phyloP scores from a whole-genome alignment of 257 asterid genomes.

The Solanum commersonii region DNA sequence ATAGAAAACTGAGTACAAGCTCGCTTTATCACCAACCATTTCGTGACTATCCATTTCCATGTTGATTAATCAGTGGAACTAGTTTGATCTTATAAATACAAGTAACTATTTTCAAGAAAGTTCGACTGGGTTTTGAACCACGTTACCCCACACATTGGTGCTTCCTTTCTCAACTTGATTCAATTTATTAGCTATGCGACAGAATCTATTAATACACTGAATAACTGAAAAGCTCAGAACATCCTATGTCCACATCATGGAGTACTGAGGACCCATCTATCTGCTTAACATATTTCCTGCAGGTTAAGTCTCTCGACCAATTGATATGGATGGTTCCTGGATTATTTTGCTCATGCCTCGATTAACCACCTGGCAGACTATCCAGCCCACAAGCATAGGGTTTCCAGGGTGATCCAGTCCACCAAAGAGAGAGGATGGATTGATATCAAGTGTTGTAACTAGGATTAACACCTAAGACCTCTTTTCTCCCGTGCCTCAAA shows the following conservation, averaged over 20 bases:
- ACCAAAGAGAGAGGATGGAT: background rate
- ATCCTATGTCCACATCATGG: background rate
- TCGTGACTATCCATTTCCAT: background rate
- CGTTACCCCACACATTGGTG: background rate
- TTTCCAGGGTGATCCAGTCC: background rate
- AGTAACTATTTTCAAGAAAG: background rate
- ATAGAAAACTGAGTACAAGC: background rate
- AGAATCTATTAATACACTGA: background rate
- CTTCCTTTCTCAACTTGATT: background rate
- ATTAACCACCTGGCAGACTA: background rate
- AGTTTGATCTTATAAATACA: background rate
- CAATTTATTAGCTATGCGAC: background rate
- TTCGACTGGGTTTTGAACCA: background rate
- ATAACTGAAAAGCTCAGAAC: background rate
- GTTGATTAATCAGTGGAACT: background rate
- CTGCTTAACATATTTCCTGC: background rate
- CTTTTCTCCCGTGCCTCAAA: background rate
- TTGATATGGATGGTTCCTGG: background rate
- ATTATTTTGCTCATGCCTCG: background rate
- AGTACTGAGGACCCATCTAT: background rate
- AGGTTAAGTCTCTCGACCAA: background rate
- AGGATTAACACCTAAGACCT: background rate
- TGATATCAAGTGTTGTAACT: background rate
- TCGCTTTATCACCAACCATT: background rate
- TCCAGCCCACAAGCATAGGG: background rate